phyloP scores from a whole-genome alignment of 73 alveolate species.

The Blepharisma stoltei region DNA sequence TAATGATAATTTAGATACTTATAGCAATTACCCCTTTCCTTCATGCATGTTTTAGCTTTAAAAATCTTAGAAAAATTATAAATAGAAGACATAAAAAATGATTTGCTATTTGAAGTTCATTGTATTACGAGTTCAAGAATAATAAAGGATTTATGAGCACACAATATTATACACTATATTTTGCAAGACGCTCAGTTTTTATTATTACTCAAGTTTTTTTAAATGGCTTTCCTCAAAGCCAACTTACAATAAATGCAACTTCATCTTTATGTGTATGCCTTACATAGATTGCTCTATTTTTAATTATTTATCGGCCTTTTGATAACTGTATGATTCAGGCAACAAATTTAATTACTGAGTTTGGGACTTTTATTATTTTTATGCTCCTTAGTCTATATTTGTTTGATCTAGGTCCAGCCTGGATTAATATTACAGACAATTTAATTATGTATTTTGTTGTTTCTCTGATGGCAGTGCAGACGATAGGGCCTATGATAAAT shows the following conservation, averaged over 20 bases:
- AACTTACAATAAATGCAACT: neutral
- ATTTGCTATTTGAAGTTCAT: neutral
- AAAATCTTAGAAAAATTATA: too few species aligned
- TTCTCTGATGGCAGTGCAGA: too few species aligned
- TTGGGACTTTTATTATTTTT: neutral
- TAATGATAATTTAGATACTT: too few species aligned
- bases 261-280: neutral
- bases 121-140: neutral
- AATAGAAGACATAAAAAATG: too few species aligned
- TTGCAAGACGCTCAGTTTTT: neutral
- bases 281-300: neutral
- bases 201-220: constrained; percentile 2
- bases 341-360: neutral
- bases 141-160: constrained; percentile 26
- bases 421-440: too few species aligned
- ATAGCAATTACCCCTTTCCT: too few species aligned
- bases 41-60: too few species aligned
- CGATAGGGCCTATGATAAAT: too few species aligned
- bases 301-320: neutral
- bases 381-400: too few species aligned
- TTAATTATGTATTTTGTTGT: too few species aligned
- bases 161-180: neutral
- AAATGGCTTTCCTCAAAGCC: neutral
- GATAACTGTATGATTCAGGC: neutral
- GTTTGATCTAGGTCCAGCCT: too few species aligned